Evolutionary conservation across 176 grass and related monocot species (phyloP).

Genomic region (Oryza meridionalis): DNA sequence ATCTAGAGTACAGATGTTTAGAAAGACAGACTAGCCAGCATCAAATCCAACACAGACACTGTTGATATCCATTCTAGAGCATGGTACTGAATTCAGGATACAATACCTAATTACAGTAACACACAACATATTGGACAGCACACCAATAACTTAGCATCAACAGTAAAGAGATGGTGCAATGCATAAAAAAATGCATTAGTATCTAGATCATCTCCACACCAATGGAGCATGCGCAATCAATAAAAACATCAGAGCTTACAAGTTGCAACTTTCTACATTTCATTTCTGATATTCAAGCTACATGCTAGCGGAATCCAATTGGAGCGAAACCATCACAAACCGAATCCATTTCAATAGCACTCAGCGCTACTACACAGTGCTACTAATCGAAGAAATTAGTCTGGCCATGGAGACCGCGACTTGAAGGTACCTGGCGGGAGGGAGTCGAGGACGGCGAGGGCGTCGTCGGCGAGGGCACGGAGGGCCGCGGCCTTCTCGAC

Average conservation of each 20-base stretch:
- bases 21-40: background rate
- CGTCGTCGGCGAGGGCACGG: slow-evolving; percentile 51
- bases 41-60: background rate
- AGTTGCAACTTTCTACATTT: background rate
- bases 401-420: background rate
- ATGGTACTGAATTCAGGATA: background rate
- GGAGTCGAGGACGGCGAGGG: slow-evolving; percentile 62
- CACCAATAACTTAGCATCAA: background rate
- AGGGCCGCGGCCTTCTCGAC: slow-evolving; percentile 65
- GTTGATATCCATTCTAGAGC: background rate
- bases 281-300: background rate
- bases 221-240: background rate
- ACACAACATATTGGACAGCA: background rate
- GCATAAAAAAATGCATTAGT: background rate
- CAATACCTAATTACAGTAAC: background rate
- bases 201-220: background rate
- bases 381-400: background rate
- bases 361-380: background rate
- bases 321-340: background rate
- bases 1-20: background rate
- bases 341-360: background rate
- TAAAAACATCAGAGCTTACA: background rate
- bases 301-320: background rate
- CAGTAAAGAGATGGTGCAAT: background rate
- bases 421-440: slow-evolving; percentile 49